phyloP scores from a whole-genome alignment of 1,284 basidiomycete species.

The Ustilago esculenta region DNA sequence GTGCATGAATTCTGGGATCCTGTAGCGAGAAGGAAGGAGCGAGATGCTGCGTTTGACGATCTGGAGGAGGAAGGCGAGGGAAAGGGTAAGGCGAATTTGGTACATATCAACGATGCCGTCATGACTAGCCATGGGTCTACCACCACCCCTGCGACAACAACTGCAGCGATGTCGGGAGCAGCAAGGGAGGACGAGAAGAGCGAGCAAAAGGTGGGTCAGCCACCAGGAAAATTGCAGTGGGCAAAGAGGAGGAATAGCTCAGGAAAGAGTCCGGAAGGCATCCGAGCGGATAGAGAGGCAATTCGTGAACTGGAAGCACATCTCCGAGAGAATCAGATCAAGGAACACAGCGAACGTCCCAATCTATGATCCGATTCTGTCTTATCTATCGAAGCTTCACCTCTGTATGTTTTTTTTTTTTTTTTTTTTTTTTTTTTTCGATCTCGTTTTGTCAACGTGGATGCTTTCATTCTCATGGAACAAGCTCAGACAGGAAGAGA shows the following conservation, averaged over 20 bases:
- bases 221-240: conserved; percentile 26
- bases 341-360: conserved; percentile 20
- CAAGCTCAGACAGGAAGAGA: neutral
- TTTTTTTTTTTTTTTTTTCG: too few relatives aligned
- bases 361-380: conserved; percentile 14
- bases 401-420: too few relatives aligned
- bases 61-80: conserved; percentile 24
- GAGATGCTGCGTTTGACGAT: conserved; percentile 55
- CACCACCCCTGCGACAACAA: conserved; percentile 1
- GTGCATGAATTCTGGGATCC: conserved; percentile 64
- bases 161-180: neutral
- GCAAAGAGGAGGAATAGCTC: conserved; percentile 32
- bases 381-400: too few relatives aligned
- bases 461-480: too few relatives aligned
- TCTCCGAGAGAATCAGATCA: conserved; percentile 30
- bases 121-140: conserved; percentile 7
- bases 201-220: neutral
- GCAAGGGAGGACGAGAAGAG: conserved; percentile 1
- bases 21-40: conserved; percentile 50
- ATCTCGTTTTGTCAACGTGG: too few relatives aligned
- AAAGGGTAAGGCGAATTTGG: conserved; percentile 11
- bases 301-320: conserved; percentile 35
- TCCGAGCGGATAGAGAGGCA: conserved; percentile 41
- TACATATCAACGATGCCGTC: conserved; percentile 29
- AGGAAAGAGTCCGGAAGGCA: conserved; percentile 39